Evolutionary conservation across 345 rosid species (phyloP).

Genomic region (Camelina neglecta): DNA sequence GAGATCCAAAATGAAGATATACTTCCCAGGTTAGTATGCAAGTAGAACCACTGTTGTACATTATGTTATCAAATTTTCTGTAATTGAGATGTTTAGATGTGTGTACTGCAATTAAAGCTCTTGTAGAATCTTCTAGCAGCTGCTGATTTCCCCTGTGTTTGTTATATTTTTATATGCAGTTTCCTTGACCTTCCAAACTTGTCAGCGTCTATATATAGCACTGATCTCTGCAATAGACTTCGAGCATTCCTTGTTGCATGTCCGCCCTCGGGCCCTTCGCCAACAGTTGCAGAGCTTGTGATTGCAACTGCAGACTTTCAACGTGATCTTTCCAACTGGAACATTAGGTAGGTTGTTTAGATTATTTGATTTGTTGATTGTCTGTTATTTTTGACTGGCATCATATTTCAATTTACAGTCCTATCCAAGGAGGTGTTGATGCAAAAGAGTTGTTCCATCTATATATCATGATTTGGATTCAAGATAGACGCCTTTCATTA

Average conservation of each 20-base stretch:
- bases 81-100: conserved; percentile 17
- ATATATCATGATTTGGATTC: conserved; percentile 96
- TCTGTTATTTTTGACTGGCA: conserved; percentile 21
- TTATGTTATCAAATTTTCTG: conserved; percentile 1
- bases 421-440: conserved; percentile 94
- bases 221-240: conserved; percentile 87
- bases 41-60: conserved; percentile 8
- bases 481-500: conserved; percentile 85
- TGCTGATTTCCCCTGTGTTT: conserved; percentile 29
- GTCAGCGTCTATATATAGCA: conserved; percentile 87
- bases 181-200: conserved; percentile 91
- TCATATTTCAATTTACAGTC: conserved; percentile 52
- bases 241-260: conserved; percentile 88
- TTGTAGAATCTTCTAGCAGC: conserved; percentile 20
- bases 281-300: conserved; percentile 88
- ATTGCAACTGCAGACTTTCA: conserved; percentile 96
- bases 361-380: conserved; percentile 25
- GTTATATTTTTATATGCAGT: conserved; percentile 56
- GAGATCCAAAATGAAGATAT: conserved; percentile 90
- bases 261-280: conserved; percentile 95
- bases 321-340: conserved; percentile 88
- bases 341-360: conserved; percentile 57
- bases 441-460: conserved; percentile 94
- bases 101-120: conserved; percentile 13
- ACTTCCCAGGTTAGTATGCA: conserved; percentile 77